Evolutionary conservation across 2,329 filamentous ascomycete genomes (phyloP).

Genomic region (Beauveria caledonica): DNA sequence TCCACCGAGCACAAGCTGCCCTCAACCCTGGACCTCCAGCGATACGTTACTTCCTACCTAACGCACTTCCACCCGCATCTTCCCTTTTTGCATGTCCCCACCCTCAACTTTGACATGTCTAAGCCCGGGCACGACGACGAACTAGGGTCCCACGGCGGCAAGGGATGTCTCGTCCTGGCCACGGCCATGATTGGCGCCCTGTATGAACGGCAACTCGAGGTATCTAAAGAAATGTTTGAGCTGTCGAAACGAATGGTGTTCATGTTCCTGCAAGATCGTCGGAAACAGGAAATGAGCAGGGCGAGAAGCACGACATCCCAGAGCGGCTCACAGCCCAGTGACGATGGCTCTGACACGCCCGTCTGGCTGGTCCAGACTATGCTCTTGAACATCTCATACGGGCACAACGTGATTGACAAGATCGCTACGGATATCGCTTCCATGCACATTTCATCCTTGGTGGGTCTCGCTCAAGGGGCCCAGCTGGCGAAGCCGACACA

Average conservation of each 20-base stretch:
- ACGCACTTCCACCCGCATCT: conserved; percentile 89
- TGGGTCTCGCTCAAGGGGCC: conserved; percentile 86
- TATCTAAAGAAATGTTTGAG: conserved; percentile 81
- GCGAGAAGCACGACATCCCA: conserved; percentile 44
- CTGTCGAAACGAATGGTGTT: conserved; percentile 94
- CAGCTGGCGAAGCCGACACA: conserved; percentile 50
- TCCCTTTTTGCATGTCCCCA: conserved; percentile 89
- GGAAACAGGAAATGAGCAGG: conserved; percentile 67
- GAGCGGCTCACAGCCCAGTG: conserved; percentile 40
- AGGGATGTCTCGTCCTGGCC: conserved; percentile 74
- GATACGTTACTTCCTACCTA: conserved; percentile 84
- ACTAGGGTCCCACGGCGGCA: conserved; percentile 59
- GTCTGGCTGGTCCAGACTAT: conserved; percentile 96
- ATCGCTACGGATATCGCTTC: conserved; percentile 84
- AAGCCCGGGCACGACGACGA: conserved; percentile 53
- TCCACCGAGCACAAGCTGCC: conserved; percentile 55
- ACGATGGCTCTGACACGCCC: conserved; percentile 65
- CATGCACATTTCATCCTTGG: conserved; percentile 82
- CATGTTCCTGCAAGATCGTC: conserved; percentile 81
- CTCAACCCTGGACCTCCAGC: conserved; percentile 76
- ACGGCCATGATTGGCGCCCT: conserved; percentile 76
- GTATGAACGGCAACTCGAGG: conserved; percentile 74
- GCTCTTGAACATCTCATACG: conserved; percentile 92
- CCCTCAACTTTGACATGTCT: conserved; percentile 79
- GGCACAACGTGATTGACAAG: conserved; percentile 90